A percentile compares a stretch with the other conserved stretches of the same genome.
phyloP scores from a whole-genome alignment of 1,284 basidiomycete species.

The Fomitopsis pinicola region DNA sequence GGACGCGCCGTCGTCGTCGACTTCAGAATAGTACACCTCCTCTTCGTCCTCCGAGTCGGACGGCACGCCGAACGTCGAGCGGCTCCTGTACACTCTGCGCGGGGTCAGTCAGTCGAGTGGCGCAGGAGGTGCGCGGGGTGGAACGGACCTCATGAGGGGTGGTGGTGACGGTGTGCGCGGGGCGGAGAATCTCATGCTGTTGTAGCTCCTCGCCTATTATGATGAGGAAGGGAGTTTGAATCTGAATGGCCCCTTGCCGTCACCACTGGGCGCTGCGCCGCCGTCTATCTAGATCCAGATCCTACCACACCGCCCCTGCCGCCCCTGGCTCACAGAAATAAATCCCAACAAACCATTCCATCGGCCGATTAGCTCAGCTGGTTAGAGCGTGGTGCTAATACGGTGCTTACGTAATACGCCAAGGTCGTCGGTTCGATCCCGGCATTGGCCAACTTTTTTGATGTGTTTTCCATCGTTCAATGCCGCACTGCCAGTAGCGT shows the following conservation, averaged over 20 bases:
- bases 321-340: too few relatives aligned
- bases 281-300: too few relatives aligned
- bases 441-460: too few relatives aligned
- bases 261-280: too few relatives aligned
- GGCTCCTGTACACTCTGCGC: conserved; percentile 22
- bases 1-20: conserved; percentile 31
- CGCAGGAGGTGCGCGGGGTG: neutral
- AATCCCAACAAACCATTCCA: neutral
- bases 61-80: conserved; percentile 54
- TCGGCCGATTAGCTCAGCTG: neutral
- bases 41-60: conserved; percentile 45
- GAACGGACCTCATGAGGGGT: conserved; percentile 44
- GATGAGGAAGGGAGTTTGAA: neutral
- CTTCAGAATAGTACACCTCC: conserved; percentile 23
- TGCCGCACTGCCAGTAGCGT: too few relatives aligned
- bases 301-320: too few relatives aligned
- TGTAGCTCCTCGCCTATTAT: neutral
- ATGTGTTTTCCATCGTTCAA: too few relatives aligned
- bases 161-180: conserved; percentile 53
- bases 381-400: neutral
- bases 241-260: too few relatives aligned
- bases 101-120: neutral
- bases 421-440: too few relatives aligned
- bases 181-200: neutral
- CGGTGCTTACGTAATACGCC: neutral